Evolutionary conservation across 1,284 basidiomycete species (phyloP).

Genomic region (Tremellales sp.): DNA sequence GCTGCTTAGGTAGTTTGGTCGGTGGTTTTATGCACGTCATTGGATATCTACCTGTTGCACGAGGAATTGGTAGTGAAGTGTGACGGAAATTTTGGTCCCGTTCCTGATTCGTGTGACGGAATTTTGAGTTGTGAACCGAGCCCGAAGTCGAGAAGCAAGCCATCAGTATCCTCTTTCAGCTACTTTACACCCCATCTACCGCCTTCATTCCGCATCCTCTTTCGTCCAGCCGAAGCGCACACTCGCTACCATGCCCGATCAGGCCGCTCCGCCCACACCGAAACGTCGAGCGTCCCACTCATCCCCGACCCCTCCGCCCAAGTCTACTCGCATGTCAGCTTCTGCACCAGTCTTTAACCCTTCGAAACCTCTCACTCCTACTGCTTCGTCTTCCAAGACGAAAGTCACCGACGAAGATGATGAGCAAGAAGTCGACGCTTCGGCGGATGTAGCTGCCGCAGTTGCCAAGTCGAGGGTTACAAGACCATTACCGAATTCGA

Average conservation of each 20-base stretch:
- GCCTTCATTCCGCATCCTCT: too few species aligned
- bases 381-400: background rate
- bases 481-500: constrained; percentile 35
- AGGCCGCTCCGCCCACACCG: too few species aligned
- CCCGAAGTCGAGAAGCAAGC: too few species aligned
- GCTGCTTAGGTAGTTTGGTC: constrained; percentile 65
- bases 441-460: constrained; percentile 6
- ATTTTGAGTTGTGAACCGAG: too few species aligned
- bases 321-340: constrained; percentile 42
- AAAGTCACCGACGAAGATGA: background rate
- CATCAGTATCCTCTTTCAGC: too few species aligned
- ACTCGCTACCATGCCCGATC: too few species aligned
- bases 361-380: constrained; percentile 1
- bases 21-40: too few species aligned
- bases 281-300: constrained; percentile 31
- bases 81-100: background rate
- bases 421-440: constrained; percentile 5
- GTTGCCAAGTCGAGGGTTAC: constrained; percentile 30
- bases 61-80: constrained; percentile 7
- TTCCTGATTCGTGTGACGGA: too few species aligned
- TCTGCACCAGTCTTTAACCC: constrained; percentile 40
- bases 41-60: too few species aligned
- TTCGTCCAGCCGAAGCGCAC: too few species aligned
- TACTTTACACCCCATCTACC: too few species aligned
- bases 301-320: constrained; percentile 17